These are phyloP conservation scores for Tilletiopsis washingtonensis DNA, from an alignment of 1,284 basidiomycete genomes.

Conservation along the genomic window DNA sequence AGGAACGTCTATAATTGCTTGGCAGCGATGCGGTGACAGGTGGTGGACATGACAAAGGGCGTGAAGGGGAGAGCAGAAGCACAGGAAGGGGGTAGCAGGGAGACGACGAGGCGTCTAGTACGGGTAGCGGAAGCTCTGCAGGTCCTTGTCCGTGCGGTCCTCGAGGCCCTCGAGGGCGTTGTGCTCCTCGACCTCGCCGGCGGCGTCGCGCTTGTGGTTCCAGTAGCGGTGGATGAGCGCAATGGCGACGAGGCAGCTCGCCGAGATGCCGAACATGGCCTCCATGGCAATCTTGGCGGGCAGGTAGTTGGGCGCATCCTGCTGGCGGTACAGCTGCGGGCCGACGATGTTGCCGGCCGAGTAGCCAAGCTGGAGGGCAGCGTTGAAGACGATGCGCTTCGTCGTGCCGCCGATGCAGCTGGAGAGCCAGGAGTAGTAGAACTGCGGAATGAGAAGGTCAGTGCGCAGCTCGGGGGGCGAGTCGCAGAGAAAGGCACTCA, in stretches of 20 bases:
- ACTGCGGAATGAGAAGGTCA: too few relatives aligned
- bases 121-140: constrained; percentile 40
- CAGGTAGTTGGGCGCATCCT: constrained; percentile 29
- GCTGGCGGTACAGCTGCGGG: constrained; percentile 32
- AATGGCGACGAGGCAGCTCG: constrained; percentile 14
- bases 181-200: constrained; percentile 1
- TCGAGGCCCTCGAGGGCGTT: constrained; percentile 24
- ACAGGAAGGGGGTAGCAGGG: too few relatives aligned
- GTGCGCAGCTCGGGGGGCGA: too few relatives aligned
- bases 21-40: too few relatives aligned
- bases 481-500: background rate
- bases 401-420: constrained; percentile 11
- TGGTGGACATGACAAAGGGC: too few relatives aligned
- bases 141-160: constrained; percentile 43
- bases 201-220: constrained; percentile 25
- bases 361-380: constrained; percentile 32
- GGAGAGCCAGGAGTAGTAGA: too few relatives aligned
- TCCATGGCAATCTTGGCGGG: constrained; percentile 39
- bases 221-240: constrained; percentile 24
- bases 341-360: constrained; percentile 36
- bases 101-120: too few relatives aligned
- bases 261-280: constrained; percentile 33
- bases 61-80: too few relatives aligned
- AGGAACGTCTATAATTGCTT: too few relatives aligned
- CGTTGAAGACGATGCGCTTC: constrained; percentile 39